Percentiles rank a stretch among this genome's conserved stretches.
Evolutionary conservation across 1,139 yeast genomes (phyloP).

Genomic region (Diutina sp.): DNA sequence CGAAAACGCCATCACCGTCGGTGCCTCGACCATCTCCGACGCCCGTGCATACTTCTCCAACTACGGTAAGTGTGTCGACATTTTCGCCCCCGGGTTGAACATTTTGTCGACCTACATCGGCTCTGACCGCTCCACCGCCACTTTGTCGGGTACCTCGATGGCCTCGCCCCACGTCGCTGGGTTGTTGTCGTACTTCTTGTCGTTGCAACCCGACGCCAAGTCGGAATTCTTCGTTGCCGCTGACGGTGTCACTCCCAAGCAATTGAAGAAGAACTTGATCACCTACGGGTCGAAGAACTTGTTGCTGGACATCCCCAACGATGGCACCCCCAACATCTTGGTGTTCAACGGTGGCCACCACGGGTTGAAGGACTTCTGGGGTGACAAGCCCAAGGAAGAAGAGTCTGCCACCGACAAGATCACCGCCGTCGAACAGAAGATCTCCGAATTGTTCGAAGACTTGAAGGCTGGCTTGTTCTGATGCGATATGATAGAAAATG

Average conservation of each 20-base stretch:
- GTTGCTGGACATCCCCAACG: constrained; percentile 61
- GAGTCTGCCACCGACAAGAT: background rate
- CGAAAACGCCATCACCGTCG: constrained; percentile 64
- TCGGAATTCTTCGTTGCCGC: constrained; percentile 54
- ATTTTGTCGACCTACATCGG: constrained; percentile 81
- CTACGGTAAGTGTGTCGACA: constrained; percentile 76
- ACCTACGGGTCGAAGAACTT: constrained; percentile 63
- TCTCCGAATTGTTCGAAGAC: background rate
- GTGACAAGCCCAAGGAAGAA: constrained; percentile 6
- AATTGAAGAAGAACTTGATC: constrained; percentile 79
- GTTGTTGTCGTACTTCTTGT: constrained; percentile 73
- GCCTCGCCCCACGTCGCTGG: constrained; percentile 98
- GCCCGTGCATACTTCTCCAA: constrained; percentile 71
- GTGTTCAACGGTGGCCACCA: constrained; percentile 92
- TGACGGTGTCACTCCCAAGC: constrained; percentile 64
- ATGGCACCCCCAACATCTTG: constrained; percentile 71
- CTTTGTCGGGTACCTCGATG: constrained; percentile 97
- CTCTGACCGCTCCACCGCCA: constrained; percentile 70
- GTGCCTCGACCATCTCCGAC: constrained; percentile 69
- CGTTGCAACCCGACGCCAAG: constrained; percentile 77
- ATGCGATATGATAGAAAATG: background rate
- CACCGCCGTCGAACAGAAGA: background rate
- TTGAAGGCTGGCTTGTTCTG: background rate
- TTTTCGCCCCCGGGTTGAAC: constrained; percentile 78
- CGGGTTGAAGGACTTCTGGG: constrained; percentile 67